phyloP scores from a whole-genome alignment of 495 filamentous ascomycete species.

The Xylaria scruposa region DNA sequence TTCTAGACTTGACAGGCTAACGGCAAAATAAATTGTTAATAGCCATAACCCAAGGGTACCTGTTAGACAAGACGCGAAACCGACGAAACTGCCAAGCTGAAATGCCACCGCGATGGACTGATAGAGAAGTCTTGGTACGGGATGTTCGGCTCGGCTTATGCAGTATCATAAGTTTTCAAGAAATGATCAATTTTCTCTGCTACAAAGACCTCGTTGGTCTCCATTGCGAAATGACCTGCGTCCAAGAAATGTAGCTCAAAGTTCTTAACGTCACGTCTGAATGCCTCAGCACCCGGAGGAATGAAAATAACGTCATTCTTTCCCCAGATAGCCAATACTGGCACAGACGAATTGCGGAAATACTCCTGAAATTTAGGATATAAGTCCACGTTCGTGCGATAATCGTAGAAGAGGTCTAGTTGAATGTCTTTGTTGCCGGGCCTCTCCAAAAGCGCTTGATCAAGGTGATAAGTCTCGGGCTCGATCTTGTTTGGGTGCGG shows the following conservation, averaged over 20 bases:
- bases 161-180: neutral
- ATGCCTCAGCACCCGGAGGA: constrained; percentile 64
- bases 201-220: neutral
- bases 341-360: constrained; percentile 59
- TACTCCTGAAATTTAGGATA: constrained; percentile 68
- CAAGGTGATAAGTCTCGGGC: constrained; percentile 59
- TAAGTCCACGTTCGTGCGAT: constrained; percentile 58
- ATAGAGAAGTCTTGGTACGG: neutral
- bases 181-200: neutral
- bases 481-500: constrained; percentile 45
- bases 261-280: constrained; percentile 58
- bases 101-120: neutral
- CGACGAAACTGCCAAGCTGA: neutral
- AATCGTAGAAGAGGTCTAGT: constrained; percentile 64
- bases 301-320: constrained; percentile 66
- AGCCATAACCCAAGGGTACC: neutral
- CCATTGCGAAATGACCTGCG: constrained; percentile 1
- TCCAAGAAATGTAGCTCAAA: constrained; percentile 41
- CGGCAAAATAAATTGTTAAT: neutral
- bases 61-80: no score
- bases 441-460: constrained; percentile 58
- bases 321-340: constrained; percentile 67
- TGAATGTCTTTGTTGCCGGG: constrained; percentile 63
- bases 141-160: neutral
- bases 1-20: neutral